Base-by-base conservation (phyloP, 164 flowering plant genomes). In the Vitis labrusca region DNA sequence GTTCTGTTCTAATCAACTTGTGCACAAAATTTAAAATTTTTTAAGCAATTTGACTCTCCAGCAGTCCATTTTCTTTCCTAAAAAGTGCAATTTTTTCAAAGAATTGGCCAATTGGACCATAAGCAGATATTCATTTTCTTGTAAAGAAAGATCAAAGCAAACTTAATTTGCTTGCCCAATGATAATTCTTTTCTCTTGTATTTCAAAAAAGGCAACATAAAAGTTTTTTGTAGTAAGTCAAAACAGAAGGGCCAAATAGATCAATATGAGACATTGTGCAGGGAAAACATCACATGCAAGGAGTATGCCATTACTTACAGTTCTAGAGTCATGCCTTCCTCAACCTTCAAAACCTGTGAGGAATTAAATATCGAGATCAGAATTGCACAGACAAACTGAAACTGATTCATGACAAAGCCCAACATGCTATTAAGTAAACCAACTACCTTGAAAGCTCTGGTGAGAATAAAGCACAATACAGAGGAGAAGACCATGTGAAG, bases 401-500 rank as follows among this genome's bases (percentile, higher is more conserved):
- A 57, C 12, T 49, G 9, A 10, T 9, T 54, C 23, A 64, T 53
- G 12, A 37, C n/a, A 19, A 8, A 52, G 10, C 48, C 37, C 61
- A 54, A 23, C 63, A 14, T 53, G 59, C 16, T n/a, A 61, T 50
- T 53, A 56, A 47, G 53, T 13, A 54, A 32, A 50, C n/a, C 57
- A 57, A 55, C 60, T 89, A 95, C 99, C 98, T 91, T 95, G 73
- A 92, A 64, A 77, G 85, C 91, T 79, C 83, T 91, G 73, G 92
- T 91, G 61, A 95, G 84, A 50, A 86, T 16, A 78, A 91, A 91
- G 68, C 99, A 95, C 29, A 95, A 68, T n/a, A 91, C 88, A 19
- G 99, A 92, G 53, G 99, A 95, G 83, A 95, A 95, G 73, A 91
- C 79, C 99, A 95, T 95, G 83, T 95, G 99, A 72, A 95, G 89